phyloP scores from a whole-genome alignment of 1,284 basidiomycete genomes.

The Fomitiporia mediterranea region DNA sequence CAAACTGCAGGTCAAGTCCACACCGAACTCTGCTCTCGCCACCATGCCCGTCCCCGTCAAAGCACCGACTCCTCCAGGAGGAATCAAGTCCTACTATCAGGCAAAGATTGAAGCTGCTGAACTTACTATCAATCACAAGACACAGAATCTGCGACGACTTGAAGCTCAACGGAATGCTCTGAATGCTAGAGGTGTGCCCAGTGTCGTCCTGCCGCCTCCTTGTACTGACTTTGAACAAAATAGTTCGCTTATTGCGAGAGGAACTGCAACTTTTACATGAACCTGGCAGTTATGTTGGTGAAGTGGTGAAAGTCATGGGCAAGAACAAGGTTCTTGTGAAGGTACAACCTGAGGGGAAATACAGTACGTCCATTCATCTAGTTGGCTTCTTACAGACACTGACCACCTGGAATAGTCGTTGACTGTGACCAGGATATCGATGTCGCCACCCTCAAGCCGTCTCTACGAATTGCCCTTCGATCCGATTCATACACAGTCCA shows the following conservation, averaged over 20 bases:
- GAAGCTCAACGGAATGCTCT: constrained; percentile 97
- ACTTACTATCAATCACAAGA: constrained; percentile 91
- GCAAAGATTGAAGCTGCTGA: constrained; percentile 94
- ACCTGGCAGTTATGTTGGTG: constrained; percentile 96
- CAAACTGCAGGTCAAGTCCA: not conserved
- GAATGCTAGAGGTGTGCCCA: constrained; percentile 80
- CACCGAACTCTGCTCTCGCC: not conserved
- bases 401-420: constrained; percentile 60
- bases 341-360: constrained; percentile 98
- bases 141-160: constrained; percentile 91
- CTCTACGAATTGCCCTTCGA: constrained; percentile 90
- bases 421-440: constrained; percentile 92
- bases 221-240: not conserved
- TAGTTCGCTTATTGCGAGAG: constrained; percentile 85
- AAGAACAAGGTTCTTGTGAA: constrained; percentile 99
- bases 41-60: constrained; percentile 50
- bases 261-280: constrained; percentile 95
- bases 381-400: not conserved
- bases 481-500: constrained; percentile 95
- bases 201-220: not conserved
- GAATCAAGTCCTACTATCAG: constrained; percentile 88
- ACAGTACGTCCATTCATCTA: constrained; percentile 56
- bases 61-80: constrained; percentile 47
- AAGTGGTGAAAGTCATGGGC: constrained; percentile 98
- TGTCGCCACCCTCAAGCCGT: constrained; percentile 74